These are phyloP conservation scores for Carpinus fangiana DNA, from an alignment of 306 rosid genomes.

Conservation along the genomic window DNA sequence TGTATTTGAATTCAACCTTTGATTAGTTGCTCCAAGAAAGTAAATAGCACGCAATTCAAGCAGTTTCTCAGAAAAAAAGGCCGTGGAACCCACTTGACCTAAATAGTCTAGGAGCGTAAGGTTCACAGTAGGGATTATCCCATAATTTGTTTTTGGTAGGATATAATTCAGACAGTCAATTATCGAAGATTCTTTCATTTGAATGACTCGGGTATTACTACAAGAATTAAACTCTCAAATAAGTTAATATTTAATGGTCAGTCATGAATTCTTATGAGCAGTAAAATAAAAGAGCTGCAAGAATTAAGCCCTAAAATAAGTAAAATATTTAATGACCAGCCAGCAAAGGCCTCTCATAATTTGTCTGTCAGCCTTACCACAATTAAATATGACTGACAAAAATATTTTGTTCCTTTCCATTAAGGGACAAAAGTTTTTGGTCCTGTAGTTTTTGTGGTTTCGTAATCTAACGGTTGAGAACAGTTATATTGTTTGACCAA, in stretches of 20 bases:
- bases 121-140: too few species aligned
- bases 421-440: neutral
- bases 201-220: neutral
- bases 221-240: neutral
- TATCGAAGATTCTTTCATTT: too few species aligned
- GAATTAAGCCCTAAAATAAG: neutral
- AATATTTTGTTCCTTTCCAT: neutral
- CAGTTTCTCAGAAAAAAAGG: too few species aligned
- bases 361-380: neutral
- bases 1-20: neutral
- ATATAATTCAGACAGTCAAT: too few species aligned
- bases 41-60: too few species aligned
- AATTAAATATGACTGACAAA: neutral
- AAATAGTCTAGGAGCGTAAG: too few species aligned
- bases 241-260: neutral
- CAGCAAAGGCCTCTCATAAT: too few species aligned
- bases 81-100: too few species aligned
- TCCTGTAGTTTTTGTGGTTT: neutral
- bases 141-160: too few species aligned
- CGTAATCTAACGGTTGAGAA: neutral
- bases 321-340: neutral
- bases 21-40: neutral
- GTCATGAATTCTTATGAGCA: neutral
- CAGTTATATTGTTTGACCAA: constrained; percentile 2
- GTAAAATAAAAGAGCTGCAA: neutral